Base-by-base conservation (phyloP, 495 filamentous ascomycete genomes). In the Neurospora tetraspora region DNA sequence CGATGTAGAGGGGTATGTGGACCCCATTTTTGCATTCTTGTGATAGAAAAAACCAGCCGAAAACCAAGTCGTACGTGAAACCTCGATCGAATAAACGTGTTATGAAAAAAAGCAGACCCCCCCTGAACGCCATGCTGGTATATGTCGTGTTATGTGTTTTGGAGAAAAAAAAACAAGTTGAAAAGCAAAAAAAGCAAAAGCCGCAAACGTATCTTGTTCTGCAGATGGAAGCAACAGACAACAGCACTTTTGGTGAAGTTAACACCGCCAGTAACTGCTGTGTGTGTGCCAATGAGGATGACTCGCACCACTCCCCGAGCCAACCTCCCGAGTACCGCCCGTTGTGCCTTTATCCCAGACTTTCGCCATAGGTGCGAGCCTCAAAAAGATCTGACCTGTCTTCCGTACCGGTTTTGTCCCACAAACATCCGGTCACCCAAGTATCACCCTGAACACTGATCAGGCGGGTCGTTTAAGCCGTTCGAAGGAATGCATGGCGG, bases 401-500 rank as follows among this genome's bases (percentile, higher is more conserved):
- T 74, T 74, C 53, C 53, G 53, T 61, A 61, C 53, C 53, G 53
- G 53, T 61, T 31, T 14, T 61, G 53, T 61, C 27, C 53, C 53
- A 61, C 53, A 16, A 61, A 34, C 27, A 34, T 34, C 53, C 73
- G 71, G 69, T 61, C 73, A 72, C 72, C 76, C 79, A 81, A 78
- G 79, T 79, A 80, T 80, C 79, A 81, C 79, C 79, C 78, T 80
- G 78, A 79, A 80, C 47, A 79, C 76, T 75, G 75, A 73, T 79
- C 76, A 78, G 75, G 71, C 53, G 74, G 72, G 34, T 61, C 70
- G 42, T 61, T 47, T 20, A 61, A 61, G 53, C 53, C 53, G 27
- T 61, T 18, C 47, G 31, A 38, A n/a, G n/a, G n/a, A 34, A 59
- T 69, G 38, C 39, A n/a, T 6, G 45, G n/a, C 10, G 27, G 23